phyloP scores from a whole-genome alignment of 2,329 filamentous ascomycete genomes.

The Neofusicoccum ribis region DNA sequence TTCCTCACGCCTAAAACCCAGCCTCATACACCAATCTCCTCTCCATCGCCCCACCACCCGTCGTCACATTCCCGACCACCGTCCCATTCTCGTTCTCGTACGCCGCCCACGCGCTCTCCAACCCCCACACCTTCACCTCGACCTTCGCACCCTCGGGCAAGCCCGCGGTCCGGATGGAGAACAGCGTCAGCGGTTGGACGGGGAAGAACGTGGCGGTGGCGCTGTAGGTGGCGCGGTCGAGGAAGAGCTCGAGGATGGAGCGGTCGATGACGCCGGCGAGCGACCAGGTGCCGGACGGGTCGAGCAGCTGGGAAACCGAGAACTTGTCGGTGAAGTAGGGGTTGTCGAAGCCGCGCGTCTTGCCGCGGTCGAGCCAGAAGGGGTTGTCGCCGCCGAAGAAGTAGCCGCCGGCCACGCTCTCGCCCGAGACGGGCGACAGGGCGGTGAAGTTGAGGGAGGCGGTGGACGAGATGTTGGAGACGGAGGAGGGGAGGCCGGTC shows the following conservation, averaged over 20 bases:
- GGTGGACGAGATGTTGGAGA: slow-evolving; percentile 27
- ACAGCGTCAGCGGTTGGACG: slow-evolving; percentile 40
- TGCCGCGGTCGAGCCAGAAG: slow-evolving; percentile 55
- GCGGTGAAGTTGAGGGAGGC: slow-evolving; percentile 56
- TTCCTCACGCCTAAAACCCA: background rate
- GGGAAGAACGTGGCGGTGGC: slow-evolving; percentile 57
- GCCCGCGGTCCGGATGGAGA: slow-evolving; percentile 38
- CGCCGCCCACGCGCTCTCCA: slow-evolving; percentile 41
- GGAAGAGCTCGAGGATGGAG: slow-evolving; percentile 56
- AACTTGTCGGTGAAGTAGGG: slow-evolving; percentile 60
- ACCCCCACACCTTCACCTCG: slow-evolving; percentile 41
- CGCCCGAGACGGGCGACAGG: slow-evolving; percentile 50
- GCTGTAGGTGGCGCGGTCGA: slow-evolving; percentile 53
- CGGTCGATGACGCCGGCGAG: slow-evolving; percentile 56
- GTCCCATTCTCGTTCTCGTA: slow-evolving; percentile 23
- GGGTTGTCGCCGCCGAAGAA: slow-evolving; percentile 51
- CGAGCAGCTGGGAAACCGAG: slow-evolving; percentile 33
- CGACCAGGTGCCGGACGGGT: slow-evolving; percentile 35
- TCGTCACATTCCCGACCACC: slow-evolving; percentile 7
- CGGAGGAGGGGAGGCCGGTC: slow-evolving; percentile 39
- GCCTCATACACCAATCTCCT: slow-evolving; percentile 1
- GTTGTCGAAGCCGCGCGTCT: slow-evolving; percentile 53
- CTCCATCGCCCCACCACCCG: background rate
- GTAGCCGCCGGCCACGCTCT: slow-evolving; percentile 53
- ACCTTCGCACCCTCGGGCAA: slow-evolving; percentile 39